Base-by-base conservation (phyloP, 2,329 filamentous ascomycete genomes). In the Lasiodiplodia hormozganensis region DNA sequence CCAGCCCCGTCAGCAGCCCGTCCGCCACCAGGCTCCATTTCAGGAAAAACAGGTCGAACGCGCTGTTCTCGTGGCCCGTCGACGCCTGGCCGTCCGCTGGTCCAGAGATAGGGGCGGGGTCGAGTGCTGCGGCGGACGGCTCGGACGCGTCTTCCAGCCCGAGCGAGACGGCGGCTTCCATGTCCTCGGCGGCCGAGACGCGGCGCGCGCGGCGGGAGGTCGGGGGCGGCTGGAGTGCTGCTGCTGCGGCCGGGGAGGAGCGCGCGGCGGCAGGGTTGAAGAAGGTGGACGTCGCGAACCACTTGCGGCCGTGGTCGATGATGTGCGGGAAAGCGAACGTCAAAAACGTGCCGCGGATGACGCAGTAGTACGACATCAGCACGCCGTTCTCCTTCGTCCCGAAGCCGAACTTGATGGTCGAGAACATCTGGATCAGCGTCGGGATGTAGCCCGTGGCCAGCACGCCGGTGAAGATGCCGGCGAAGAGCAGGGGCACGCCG, bases 371-470 rank as follows among this genome's bases (percentile, higher is more conserved):
- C 11, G 80, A 82, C 52, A 85, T 82, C 3, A 85, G 76, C 69
- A 77, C 79, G 1, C 82, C 81, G 64, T 85, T 85, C 60, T 81
- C 80, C 10, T 73, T 79, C 0, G 82, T 81, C 4, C 79, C 79
- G 66, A 85, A 85, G 7, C 75, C 75, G 68, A 83, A 83, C 2
- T 79, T 74, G 31, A 83, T 79, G 0, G 82, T 84, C 5, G 81
- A 77, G 71, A 83, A 85, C 79, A 85, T 82, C 67, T 85, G 83
- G 0, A 85, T 77, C 12, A 92, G 79, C 0, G 87, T 82, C 0
- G 88, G 87, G 0, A 90, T 89, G 68, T 91, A 92, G 1, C 88
- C 89, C 0, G 90, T 92, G 0, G 90, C 89, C 1, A 92, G 82
- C 74, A 92, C 89, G 0, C 87, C 89, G 0, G 90, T 78, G 69